Base-by-base conservation (phyloP, 2,329 filamentous ascomycete species). In the Calonectria hawksworthii region DNA sequence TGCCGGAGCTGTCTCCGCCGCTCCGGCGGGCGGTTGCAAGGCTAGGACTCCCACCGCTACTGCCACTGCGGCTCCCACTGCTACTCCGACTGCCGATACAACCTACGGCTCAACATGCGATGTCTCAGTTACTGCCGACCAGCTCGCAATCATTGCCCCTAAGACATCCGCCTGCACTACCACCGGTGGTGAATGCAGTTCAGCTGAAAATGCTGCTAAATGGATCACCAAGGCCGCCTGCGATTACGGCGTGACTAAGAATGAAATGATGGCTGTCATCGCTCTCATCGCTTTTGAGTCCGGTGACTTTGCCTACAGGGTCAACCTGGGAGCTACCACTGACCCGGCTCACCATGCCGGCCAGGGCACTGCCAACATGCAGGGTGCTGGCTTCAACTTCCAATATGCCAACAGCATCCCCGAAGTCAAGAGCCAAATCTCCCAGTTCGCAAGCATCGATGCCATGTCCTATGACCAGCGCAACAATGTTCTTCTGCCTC, bases 251-350 rank as follows among this genome's bases (percentile, higher is more conserved):
- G 56, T 63, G 16, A 63, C 56, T 8, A 63, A 63, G 56, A 63
- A 63, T 28, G 56, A 63, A 41, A 21, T 63, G 56, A 63, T 63
- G 9, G 94, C 93, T 28, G 84, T 96, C 21, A 82, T 97, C 54
- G 88, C 92, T 16, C 87, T 95, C 81, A 93, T 95, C 86, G 91
- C 93, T 14, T 93, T 92, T 82, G 95, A 98, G 86, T 92, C 91
- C 2, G 91, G 72, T 28, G 89, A 93, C 76, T 94, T 96, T 86
- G 88, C 90, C 80, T 96, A 91, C 89, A 94, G 93, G 84, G 89
- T 88, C 83, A 95, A 96, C 85, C 87, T 92, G 13, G 0, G 6
- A 41, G 34, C 56, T 5, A 7, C 14, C 3, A 2, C 79, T 77
- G 68, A 41, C 86, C 87, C 76, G 90, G 88, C n/a, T 81, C 85